Evolutionary conservation across 805 yeast species (phyloP), one percentile per base, ranked within the genome.

Genomic region (Saccharomyces cerevisiae): DNA sequence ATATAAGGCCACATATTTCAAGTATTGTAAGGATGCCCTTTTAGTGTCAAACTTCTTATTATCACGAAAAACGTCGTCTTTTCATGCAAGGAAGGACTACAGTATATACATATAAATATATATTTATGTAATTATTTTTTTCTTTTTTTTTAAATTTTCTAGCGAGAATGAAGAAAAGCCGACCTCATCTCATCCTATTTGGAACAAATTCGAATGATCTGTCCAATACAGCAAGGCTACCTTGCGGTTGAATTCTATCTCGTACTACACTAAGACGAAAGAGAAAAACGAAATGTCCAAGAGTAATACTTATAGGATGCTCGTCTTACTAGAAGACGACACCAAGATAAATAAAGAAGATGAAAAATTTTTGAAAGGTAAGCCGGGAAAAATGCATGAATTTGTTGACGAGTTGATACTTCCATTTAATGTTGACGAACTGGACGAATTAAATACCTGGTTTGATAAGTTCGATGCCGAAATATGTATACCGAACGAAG

Each of bases 401-500:
- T 70, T 63, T 41, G 59, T 69, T 6, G 71, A 68, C 31, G 73
- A 69, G 53, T 54, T 70, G 27, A 55, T 58, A 14, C 48, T 69
- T 26, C 72, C 72, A 6, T 61, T 70, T 46, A 58, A 58, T 4
- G 58, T 64, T 21, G 71, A 69, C 13, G 72, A 69, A 46, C 50
- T 69, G 50, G 73, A 69, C 47, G 54, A 53, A 3, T 55, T 70
- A 31, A 69, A 70, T 41, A 51, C 55, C 24, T 69, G 73, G 72
- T 70, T 70, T 57, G 73, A 69, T 56, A 67, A 64, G 51, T 63
- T 72, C 59, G 76, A 67, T 57, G 68, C 62, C 43, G 63, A 65
- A 28, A 67, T 70, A 24, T 70, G 71, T 54, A 69, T 70, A 60
- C 72, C 72, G 50, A 69, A 70, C 51, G 73, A 70, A 55, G 72